These are phyloP conservation scores for Pichia sp. DNA, from an alignment of 1,139 yeast species.

Conservation along the genomic window DNA sequence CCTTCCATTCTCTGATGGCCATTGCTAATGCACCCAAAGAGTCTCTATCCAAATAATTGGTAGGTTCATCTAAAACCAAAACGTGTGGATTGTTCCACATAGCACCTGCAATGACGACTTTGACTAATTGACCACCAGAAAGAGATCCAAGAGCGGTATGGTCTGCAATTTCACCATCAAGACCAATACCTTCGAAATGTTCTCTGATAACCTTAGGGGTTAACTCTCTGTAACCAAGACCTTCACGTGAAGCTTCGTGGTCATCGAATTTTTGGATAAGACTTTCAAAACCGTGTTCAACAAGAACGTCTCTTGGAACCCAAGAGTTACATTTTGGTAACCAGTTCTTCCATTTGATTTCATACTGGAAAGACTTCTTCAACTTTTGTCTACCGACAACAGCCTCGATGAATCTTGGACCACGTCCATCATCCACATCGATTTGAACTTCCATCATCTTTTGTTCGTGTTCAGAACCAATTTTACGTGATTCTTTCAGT, in stretches of 20 bases:
- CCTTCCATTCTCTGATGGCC: slow-evolving; percentile 96
- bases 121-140: slow-evolving; percentile 99
- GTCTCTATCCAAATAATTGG: slow-evolving; percentile 99
- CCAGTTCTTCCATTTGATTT: slow-evolving; percentile 90
- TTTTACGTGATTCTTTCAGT: slow-evolving; percentile 85
- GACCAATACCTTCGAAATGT: slow-evolving; percentile 80
- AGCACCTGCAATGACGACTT: slow-evolving; percentile 98
- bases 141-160: slow-evolving; percentile 94
- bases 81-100: slow-evolving; percentile 98
- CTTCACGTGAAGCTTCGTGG: slow-evolving; percentile 52
- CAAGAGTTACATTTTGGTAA: slow-evolving; percentile 90
- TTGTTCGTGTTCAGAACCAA: slow-evolving; percentile 68
- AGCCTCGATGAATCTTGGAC: slow-evolving; percentile 83
- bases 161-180: slow-evolving; percentile 82
- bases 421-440: slow-evolving; percentile 82
- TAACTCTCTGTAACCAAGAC: slow-evolving; percentile 66
- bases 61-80: slow-evolving; percentile 97
- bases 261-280: slow-evolving; percentile 92
- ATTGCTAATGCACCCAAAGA: slow-evolving; percentile 95
- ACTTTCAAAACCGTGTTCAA: slow-evolving; percentile 99
- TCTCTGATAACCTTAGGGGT: slow-evolving; percentile 67
- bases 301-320: slow-evolving; percentile 97
- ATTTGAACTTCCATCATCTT: slow-evolving; percentile 71
- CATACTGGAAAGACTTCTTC: slow-evolving; percentile 95
- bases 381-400: slow-evolving; percentile 95